Base-by-base conservation (phyloP, 1,139 yeast species). In the Geotrichum australiense region DNA sequence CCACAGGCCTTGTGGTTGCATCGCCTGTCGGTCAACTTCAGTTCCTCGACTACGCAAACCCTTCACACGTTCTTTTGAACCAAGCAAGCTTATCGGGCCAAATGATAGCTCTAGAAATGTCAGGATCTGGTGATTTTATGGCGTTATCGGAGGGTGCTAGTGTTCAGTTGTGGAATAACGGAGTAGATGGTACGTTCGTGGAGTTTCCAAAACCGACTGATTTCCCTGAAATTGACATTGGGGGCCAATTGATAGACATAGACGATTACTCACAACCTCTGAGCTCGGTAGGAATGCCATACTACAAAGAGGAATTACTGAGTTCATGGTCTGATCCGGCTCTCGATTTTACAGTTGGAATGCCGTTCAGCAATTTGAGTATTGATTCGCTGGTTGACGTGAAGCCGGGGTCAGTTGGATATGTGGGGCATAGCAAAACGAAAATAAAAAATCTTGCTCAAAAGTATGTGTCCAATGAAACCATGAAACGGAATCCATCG, bases 21-120 rank as follows among this genome's bases (percentile, higher is more conserved):
- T 82, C 96, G 0, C 71, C 71, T 15, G 62, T 74, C 22, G 98
- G 98, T 6, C 93, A 85, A 49, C 65, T 93, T 46, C 95, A 87
- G 54, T 79, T 87, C 53, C 74, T 86, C 19, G 97, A 91, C 59
- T 73, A 84, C 52, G 78, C 76, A 47, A 87, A 86, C 58, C 94
- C 91, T 19, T 69, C 82, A 7, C 74, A 72, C 43, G 74, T 79
- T 35, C 73, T 67, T 28, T 47, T 61, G 11, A 53, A 55, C 36
- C 70, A 66, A 43, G 58, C 62, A 6, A 58, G 59, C 2, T 39
- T 63, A 12, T 46, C 54, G 28, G 65, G 76, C 2, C 69, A 66
- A 35, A 62, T 86, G 11, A 65, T 76, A 1, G 71, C 76, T 19
- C 63, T 86, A 49, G 82, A 79, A 47, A 62, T 89, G 3, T 78